These are phyloP conservation scores for Buddleja alternifolia DNA, from an alignment of 257 asterid genomes.

Conservation along the genomic window DNA sequence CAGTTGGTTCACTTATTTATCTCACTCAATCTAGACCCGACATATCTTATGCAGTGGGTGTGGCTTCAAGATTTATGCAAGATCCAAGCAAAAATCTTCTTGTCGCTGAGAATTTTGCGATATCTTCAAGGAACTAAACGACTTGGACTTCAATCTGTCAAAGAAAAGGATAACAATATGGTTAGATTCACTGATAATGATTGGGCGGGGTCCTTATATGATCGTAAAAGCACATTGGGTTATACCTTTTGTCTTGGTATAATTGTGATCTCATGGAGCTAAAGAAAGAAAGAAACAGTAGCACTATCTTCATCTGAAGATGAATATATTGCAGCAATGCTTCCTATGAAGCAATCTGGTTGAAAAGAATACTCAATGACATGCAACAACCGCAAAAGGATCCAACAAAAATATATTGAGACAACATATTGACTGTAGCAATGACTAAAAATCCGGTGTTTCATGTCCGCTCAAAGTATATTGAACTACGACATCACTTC, in stretches of 20 bases:
- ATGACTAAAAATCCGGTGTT: no score
- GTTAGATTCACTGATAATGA: not conserved
- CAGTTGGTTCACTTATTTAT: not conserved
- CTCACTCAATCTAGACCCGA: not conserved
- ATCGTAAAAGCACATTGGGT: not conserved
- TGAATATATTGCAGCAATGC: not conserved
- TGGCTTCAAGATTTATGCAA: not conserved
- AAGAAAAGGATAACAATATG: not conserved
- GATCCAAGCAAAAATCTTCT: no score
- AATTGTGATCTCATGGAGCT: no score
- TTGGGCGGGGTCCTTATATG: not conserved
- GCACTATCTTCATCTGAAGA: no score
- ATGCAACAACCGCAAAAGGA: no score
- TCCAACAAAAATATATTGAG: not conserved
- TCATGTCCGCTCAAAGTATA: slow-evolving; percentile 3
- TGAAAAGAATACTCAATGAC: not conserved
- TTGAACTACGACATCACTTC: not conserved
- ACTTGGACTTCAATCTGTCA: not conserved
- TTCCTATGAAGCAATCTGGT: not conserved
- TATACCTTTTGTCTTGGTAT: not conserved
- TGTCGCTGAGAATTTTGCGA: no score
- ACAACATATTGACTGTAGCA: not conserved
- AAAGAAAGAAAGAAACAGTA: not conserved
- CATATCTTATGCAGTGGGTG: not conserved
- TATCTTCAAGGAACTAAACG: no score